phyloP scores from a whole-genome alignment of 1,139 yeast genomes.

The Saccharomyces uvarum region DNA sequence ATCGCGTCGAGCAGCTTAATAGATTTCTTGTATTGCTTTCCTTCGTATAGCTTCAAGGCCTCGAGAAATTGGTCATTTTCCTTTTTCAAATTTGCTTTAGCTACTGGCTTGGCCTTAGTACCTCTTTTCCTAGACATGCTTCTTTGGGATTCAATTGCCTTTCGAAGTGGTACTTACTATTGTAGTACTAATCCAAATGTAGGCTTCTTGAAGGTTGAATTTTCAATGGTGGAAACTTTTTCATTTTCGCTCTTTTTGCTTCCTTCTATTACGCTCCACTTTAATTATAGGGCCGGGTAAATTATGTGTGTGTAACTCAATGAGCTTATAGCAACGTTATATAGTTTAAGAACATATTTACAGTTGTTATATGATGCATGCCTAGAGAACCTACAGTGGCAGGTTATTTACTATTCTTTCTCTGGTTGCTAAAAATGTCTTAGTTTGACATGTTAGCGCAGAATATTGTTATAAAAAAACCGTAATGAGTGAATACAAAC shows the following conservation, averaged over 20 bases:
- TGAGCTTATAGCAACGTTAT: background rate
- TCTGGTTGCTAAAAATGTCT: background rate
- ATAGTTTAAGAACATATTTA: background rate
- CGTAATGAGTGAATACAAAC: background rate
- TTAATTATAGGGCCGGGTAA: background rate
- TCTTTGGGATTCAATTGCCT: background rate
- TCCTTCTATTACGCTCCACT: background rate
- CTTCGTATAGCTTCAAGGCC: constrained; percentile 76
- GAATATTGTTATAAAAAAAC: no score
- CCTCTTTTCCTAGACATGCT: constrained; percentile 23
- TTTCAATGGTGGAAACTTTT: background rate
- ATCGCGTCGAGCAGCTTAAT: constrained; percentile 67
- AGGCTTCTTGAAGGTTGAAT: background rate
- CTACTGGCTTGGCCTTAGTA: constrained; percentile 10
- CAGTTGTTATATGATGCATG: background rate
- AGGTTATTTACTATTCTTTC: background rate
- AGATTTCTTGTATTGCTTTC: constrained; percentile 81
- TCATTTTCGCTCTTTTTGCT: background rate
- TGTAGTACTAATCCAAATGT: background rate
- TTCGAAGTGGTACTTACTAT: background rate
- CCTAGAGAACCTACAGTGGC: background rate
- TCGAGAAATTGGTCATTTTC: constrained; percentile 60
- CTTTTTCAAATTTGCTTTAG: constrained; percentile 40
- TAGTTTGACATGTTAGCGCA: background rate
- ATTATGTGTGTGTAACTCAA: background rate